Percentiles rank a stretch among this genome's conserved stretches.
Conservation (phyloP, 179 eudicot species). For the Silene vulgaris region DNA sequence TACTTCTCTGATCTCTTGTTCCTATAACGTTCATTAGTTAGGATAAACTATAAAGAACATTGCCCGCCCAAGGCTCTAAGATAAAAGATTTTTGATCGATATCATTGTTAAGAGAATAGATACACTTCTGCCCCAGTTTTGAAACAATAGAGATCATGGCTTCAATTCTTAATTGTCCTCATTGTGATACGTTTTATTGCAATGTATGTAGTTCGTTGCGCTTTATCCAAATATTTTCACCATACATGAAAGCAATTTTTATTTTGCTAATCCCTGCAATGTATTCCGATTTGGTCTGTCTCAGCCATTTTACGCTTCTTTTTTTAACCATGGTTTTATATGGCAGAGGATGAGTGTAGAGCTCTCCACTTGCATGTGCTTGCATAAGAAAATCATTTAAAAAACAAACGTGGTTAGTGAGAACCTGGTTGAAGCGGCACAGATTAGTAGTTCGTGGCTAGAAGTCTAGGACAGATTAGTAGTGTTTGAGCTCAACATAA, state of each 20-base stretch:
- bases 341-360: too few relatives aligned
- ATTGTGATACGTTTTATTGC: background rate
- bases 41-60: constrained; percentile 14
- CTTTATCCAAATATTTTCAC: background rate
- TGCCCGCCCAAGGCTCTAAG: constrained; percentile 26
- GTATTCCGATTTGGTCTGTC: too few relatives aligned
- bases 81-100: constrained; percentile 13
- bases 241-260: background rate
- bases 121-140: constrained; percentile 29
- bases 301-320: too few relatives aligned
- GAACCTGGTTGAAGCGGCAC: too few relatives aligned
- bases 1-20: constrained; percentile 1
- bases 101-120: constrained; percentile 25
- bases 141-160: constrained; percentile 20
- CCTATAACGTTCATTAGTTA: constrained; percentile 14
- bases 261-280: too few relatives aligned
- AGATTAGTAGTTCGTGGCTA: too few relatives aligned
- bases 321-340: too few relatives aligned
- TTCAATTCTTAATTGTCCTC: background rate
- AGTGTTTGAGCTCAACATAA: too few relatives aligned
- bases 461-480: too few relatives aligned
- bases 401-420: too few relatives aligned
- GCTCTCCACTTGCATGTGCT: too few relatives aligned
- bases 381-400: too few relatives aligned
- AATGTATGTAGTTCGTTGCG: background rate